Evolutionary conservation across 163 green algal genomes (phyloP), one percentile per base, ranked within the genome.

Genomic region (Scenedesmus sp.): DNA sequence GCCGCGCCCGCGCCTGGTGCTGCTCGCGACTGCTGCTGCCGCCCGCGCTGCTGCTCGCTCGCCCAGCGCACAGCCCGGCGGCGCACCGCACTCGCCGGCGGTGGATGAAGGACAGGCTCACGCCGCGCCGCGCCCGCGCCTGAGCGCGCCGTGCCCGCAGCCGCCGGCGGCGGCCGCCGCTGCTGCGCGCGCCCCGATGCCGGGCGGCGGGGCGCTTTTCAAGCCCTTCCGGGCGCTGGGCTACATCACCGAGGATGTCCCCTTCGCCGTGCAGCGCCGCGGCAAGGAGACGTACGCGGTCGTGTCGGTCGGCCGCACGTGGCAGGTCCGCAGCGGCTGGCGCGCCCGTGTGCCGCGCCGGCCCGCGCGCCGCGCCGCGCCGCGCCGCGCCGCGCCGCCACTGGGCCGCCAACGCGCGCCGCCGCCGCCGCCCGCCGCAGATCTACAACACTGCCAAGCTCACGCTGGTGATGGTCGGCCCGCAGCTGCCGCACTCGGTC

Each of bases 371-470:
- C n/a, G n/a, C n/a, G n/a, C n/a, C n/a, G n/a, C n/a, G n/a, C n/a
- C n/a, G n/a, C n/a, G n/a, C n/a, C n/a, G 47, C 17, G 47, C 47
- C 17, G 47, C n/a, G 62, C 6, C 33, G 17, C 62, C 1, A 28
- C 15, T 31, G 33, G 60, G 29, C 26, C 26, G 60, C 34, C 60
- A 11, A 44, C 60, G 26, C 62, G 22, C 47, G 62, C 18, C 24
- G 11, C 60, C 22, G 57, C 28, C 44, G 57, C 57, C 17, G 22
- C 28, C 22, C 36, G 3, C 9, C 82, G 60, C 86, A 97, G 93
- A 77, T 98, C 0, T 98, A 96, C 80, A 95, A 97, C 77, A 93
- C 87, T 60, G 80, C 82, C 39, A 97, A 96, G 87, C 84, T 98
- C 3, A 87, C 78, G 0, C 60, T 97, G 24, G 71, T 85, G 10